These are phyloP conservation scores for Asparagopsis taxiformis DNA, from an alignment of 31 red algal species.

Conservation along the genomic window DNA sequence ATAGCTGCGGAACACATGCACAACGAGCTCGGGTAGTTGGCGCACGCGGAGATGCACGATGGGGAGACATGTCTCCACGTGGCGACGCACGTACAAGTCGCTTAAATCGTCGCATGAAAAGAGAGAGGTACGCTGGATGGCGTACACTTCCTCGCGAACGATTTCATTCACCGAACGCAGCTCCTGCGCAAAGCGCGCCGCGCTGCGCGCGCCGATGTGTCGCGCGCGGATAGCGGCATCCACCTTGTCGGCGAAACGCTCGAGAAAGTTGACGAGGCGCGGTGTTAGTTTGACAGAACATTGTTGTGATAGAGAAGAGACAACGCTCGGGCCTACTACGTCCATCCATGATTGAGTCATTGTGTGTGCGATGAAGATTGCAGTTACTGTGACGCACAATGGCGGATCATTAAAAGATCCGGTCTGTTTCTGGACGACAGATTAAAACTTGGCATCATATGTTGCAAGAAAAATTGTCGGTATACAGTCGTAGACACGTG, in stretches of 20 bases:
- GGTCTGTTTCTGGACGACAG: too few species aligned
- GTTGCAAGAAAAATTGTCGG: too few species aligned
- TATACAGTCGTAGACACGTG: too few species aligned
- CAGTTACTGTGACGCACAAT: too few species aligned
- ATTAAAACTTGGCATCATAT: too few species aligned
- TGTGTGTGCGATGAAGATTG: too few species aligned
- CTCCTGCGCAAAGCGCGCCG: slow-evolving; percentile 1
- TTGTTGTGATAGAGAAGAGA: background rate
- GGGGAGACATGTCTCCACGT: slow-evolving; percentile 42
- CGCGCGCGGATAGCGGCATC: background rate
- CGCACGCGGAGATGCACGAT: slow-evolving; percentile 26
- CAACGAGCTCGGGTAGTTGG: slow-evolving; percentile 29
- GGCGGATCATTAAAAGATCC: too few species aligned
- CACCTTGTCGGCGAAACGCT: background rate
- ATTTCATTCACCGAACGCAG: slow-evolving; percentile 16
- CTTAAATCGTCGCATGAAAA: background rate
- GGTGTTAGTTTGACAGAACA: background rate
- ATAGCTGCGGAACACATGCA: slow-evolving; percentile 30
- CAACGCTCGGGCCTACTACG: background rate
- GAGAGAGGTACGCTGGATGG: slow-evolving; percentile 2
- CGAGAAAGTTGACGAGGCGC: slow-evolving; percentile 1
- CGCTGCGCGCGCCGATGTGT: background rate
- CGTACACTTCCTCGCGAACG: slow-evolving; percentile 16
- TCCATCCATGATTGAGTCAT: background rate
- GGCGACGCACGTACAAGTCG: slow-evolving; percentile 14